Base-by-base conservation (phyloP, 768 basidiomycete genomes). In the Pleurotus cornucopiae region DNA sequence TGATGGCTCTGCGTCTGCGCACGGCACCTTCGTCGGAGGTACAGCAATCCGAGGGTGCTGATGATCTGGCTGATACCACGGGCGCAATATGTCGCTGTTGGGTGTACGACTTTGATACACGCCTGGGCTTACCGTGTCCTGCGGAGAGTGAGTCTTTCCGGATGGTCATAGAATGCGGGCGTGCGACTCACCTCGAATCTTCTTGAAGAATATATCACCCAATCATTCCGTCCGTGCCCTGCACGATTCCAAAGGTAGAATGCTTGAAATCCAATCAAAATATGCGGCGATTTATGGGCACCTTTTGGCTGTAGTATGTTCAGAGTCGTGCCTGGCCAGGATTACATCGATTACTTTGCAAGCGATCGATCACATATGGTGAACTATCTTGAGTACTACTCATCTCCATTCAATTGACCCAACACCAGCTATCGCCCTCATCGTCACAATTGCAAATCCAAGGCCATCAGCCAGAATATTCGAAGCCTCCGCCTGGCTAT, bases 351-450 rank as follows among this genome's bases (percentile, higher is more conserved):
- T 59, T 63, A 80, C 62, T 89, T 90, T 70, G 84, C 86, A 7
- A 89, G 87, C 16, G 86, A 90, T 66, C 74, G 88, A 63, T 85
- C 86, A 54, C 88, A 89, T 67, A 89, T 90, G 87, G 85, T 54
- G 13, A 58, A 23, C 25, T 34, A 34, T 34, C 30, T 34, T 9
- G 7, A 34, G 11, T 11, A 3, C 4, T 4, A 11, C 7, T 11
- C 30, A 34, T 34, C 30, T 11, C 30, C 30, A 11, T 34, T 34
- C 1, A 34, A 11, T 3, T 34, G 9, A 34, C 30, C 7, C 9
- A 34, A 34, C 9, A 11, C 30, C 30, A 34, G 30, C 30, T 34
- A 34, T 11, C 9, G 30, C 30, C 30, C 30, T 34, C 30, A 34
- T 11, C 30, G 30, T 34, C 30, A 11, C 30, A 34, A 34, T 34